Percentiles rank a stretch among this genome's conserved stretches.
Evolutionary conservation across 352 stramenopile species (phyloP).

Genomic region (Sclerospora graminicola): DNA sequence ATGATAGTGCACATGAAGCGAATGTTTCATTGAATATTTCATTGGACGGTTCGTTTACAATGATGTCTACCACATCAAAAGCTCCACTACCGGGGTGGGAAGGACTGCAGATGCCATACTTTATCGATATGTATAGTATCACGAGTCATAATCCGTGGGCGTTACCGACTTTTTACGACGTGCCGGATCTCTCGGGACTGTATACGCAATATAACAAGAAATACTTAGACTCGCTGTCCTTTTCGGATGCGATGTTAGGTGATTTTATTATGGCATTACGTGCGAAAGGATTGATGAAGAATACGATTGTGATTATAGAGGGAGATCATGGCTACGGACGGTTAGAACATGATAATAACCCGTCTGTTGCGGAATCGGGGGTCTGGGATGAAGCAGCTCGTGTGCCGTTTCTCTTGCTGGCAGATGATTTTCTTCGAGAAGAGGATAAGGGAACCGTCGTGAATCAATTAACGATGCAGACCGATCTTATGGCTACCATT

Average conservation of each 20-base stretch:
- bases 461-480: slow-evolving; percentile 57
- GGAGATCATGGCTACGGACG: slow-evolving; percentile 58
- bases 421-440: slow-evolving; percentile 45
- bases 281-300: slow-evolving; percentile 49
- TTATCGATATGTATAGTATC: slow-evolving; percentile 77
- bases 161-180: slow-evolving; percentile 33
- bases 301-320: slow-evolving; percentile 63
- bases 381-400: slow-evolving; percentile 54
- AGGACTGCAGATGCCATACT: slow-evolving; percentile 52
- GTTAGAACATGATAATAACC: slow-evolving; percentile 62
- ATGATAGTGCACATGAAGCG: slow-evolving; percentile 3
- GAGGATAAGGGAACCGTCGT: slow-evolving; percentile 36
- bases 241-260: slow-evolving; percentile 55
- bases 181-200: slow-evolving; percentile 35
- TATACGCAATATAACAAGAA: slow-evolving; percentile 63
- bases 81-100: slow-evolving; percentile 32
- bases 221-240: slow-evolving; percentile 60
- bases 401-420: slow-evolving; percentile 55
- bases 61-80: slow-evolving; percentile 5
- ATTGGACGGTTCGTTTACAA: neutral
- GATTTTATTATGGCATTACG: slow-evolving; percentile 43
- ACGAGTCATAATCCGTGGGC: slow-evolving; percentile 61
- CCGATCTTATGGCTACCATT: slow-evolving; percentile 63
- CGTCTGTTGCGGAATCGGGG: slow-evolving; percentile 44
- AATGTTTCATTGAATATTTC: neutral